Conservation (phyloP, 257 asterid species). For the Primulina tabacum region DNA sequence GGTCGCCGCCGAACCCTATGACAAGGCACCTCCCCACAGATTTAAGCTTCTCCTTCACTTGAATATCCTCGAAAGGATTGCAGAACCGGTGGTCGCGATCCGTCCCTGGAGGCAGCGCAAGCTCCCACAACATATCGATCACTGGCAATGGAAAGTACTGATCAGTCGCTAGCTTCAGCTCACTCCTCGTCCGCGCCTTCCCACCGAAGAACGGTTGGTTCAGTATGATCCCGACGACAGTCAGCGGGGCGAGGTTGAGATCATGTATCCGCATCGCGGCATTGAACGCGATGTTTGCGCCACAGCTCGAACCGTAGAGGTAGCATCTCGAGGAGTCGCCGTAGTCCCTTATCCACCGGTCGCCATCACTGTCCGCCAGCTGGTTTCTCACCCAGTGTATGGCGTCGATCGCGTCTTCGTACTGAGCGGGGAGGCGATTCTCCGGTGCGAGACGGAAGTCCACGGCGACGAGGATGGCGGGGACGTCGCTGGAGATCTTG, state of each 20-base stretch:
- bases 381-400: slow-evolving; percentile 62
- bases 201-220: slow-evolving; percentile 81
- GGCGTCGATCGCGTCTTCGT: slow-evolving; percentile 75
- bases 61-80: slow-evolving; percentile 57
- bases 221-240: slow-evolving; percentile 48
- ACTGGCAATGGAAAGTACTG: slow-evolving; percentile 73
- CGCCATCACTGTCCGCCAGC: slow-evolving; percentile 38
- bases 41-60: slow-evolving; percentile 46
- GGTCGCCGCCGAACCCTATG: slow-evolving; percentile 86
- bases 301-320: slow-evolving; percentile 63
- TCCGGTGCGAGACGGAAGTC: slow-evolving; percentile 85
- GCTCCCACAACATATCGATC: slow-evolving; percentile 71
- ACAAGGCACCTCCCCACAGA: slow-evolving; percentile 65
- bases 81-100: slow-evolving; percentile 85
- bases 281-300: slow-evolving; percentile 64
- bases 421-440: slow-evolving; percentile 75
- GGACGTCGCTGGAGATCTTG: slow-evolving; percentile 43
- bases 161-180: slow-evolving; percentile 69
- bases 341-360: slow-evolving; percentile 60
- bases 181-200: slow-evolving; percentile 61
- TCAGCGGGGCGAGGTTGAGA: slow-evolving; percentile 41
- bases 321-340: slow-evolving; percentile 67
- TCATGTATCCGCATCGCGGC: slow-evolving; percentile 50
- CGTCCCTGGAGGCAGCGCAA: slow-evolving; percentile 67
- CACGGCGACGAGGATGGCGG: slow-evolving; percentile 61